Evolutionary conservation across 306 rosid genomes (phyloP), one percentile per base, ranked within the genome.

Genomic region (Begonia peltatifolia): DNA sequence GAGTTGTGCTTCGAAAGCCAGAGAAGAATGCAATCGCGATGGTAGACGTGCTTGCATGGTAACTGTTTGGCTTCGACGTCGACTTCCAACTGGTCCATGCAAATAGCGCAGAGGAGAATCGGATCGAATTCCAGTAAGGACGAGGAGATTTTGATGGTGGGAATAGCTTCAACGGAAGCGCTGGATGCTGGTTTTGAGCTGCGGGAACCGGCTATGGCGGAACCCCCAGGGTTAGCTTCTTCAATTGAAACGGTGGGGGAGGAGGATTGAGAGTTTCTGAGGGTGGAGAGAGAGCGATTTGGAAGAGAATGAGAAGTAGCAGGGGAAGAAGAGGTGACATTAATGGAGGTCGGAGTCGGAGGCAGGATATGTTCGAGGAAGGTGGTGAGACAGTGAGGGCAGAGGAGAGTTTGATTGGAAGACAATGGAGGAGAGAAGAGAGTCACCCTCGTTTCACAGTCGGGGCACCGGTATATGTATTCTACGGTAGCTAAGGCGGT

Each of bases 391-490:
- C 85, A 81, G 30, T 73, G 79, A 0, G 87, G 94, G 49, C 93
- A 83, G 14, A 60, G 62, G 4, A 69, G 60, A 44, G 48, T 44
- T 44, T 44, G 48, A 10, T 11, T 3, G 43, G 74, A 50, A 3
- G 70, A 2, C 14, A n/a, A 44, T 44, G 12, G n/a, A 10, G 48
- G 48, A 44, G 48, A 44, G 35, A 63, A 42, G n/a, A 84, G 68
- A 14, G 79, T 62, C 2, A 84, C 85, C 42, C 94, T 84, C 85
- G 80, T 78, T 55, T 84, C 88, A 67, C 94, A 84, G 53, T 78
- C 83, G 52, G 80, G 94, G 64, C 94, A 84, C 94, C 94, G 80
- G 72, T 73, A 84, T 0, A 88, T 80, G 58, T 75, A 76, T 11
- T 66, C 23, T 48, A 74, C 42, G 20, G 56, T 41, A 12, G 58